These are phyloP conservation scores for Zychaea mexicana DNA, from an alignment of 371 early-diverging fungal species.

Conservation along the genomic window DNA sequence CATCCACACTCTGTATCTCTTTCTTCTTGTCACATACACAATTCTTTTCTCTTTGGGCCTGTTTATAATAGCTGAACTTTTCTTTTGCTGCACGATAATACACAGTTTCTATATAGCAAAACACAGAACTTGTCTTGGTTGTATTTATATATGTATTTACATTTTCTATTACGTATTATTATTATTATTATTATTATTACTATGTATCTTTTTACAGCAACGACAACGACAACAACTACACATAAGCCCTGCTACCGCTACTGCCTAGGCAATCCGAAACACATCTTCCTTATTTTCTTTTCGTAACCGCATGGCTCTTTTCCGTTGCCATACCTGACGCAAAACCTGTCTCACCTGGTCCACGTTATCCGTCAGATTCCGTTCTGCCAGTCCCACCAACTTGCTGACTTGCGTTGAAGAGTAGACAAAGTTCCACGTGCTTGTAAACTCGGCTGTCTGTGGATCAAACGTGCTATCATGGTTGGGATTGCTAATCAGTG, in stretches of 20 bases:
- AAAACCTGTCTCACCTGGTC: constrained; percentile 44
- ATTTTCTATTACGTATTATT: too few species aligned
- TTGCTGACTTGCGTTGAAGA: constrained; percentile 56
- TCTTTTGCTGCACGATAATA: neutral
- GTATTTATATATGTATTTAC: too few species aligned
- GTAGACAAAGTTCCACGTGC: constrained; percentile 71
- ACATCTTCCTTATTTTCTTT: neutral
- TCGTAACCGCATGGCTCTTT: constrained; percentile 15
- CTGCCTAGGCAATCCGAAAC: neutral
- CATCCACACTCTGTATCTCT: too few species aligned
- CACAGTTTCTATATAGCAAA: too few species aligned
- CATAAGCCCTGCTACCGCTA: too few species aligned
- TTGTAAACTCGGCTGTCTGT: constrained; percentile 59
- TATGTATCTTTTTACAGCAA: too few species aligned
- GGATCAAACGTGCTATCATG: constrained; percentile 66
- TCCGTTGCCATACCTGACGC: constrained; percentile 48
- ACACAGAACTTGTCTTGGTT: too few species aligned
- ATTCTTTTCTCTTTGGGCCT: neutral
- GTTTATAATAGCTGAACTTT: neutral
- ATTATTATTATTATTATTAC: too few species aligned
- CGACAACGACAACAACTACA: too few species aligned
- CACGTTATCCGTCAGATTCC: constrained; percentile 47
- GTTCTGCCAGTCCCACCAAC: constrained; percentile 54
- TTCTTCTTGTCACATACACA: too few species aligned
- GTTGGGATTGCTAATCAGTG: constrained; percentile 56